Evolutionary conservation across 768 basidiomycete genomes (phyloP).

Genomic region (Rhodotorula graminis): DNA sequence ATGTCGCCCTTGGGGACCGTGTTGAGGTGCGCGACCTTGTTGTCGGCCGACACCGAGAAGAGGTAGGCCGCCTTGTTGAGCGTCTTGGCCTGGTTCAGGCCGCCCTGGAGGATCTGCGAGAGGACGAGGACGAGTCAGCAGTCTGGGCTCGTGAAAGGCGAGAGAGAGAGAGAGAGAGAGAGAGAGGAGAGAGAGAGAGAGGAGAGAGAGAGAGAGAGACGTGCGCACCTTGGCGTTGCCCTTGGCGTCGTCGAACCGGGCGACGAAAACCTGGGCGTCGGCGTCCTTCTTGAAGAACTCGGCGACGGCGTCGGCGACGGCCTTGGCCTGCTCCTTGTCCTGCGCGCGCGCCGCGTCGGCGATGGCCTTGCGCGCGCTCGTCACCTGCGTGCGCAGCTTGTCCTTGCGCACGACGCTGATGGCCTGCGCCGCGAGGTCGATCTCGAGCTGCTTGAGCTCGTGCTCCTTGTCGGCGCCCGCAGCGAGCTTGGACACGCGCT

Average conservation of each 20-base stretch:
- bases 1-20: constrained; percentile 64
- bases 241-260: constrained; percentile 61
- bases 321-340: constrained; percentile 69
- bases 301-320: constrained; percentile 64
- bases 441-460: constrained; percentile 72
- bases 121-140: neutral
- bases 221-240: constrained; percentile 73
- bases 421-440: constrained; percentile 79
- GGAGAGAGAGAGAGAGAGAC: neutral
- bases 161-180: no score
- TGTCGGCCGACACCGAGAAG: constrained; percentile 70
- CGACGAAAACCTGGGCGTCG: constrained; percentile 64
- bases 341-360: constrained; percentile 79
- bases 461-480: constrained; percentile 69
- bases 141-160: no score
- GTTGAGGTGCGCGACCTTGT: constrained; percentile 83
- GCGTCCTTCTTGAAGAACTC: constrained; percentile 73
- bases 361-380: constrained; percentile 68
- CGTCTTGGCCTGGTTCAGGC: constrained; percentile 73
- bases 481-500: constrained; percentile 55
- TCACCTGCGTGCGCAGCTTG: constrained; percentile 68
- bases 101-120: constrained; percentile 61
- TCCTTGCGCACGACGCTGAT: constrained; percentile 81
- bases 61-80: constrained; percentile 80
- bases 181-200: no score